Evolutionary conservation across 177 flowering plant genomes (phyloP).

Genomic region (Vitis hybrid): DNA sequence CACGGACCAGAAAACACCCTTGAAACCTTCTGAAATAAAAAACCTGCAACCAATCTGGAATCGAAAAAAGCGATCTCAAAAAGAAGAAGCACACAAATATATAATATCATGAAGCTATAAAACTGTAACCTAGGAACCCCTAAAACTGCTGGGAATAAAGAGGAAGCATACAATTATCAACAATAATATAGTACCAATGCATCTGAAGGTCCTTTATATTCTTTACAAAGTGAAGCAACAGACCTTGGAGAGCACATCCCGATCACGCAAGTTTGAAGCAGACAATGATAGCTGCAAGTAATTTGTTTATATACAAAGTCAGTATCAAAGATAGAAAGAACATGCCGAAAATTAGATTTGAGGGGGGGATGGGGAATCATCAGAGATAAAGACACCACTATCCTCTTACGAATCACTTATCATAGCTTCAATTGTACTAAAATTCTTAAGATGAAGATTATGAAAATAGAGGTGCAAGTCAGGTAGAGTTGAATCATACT

Average conservation of each 20-base stretch:
- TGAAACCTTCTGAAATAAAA: no score
- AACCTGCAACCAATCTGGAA: no score
- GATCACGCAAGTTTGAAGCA: slow-evolving; percentile 69
- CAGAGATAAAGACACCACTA: no score
- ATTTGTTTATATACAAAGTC: slow-evolving; percentile 7
- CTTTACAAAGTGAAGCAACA: slow-evolving; percentile 8
- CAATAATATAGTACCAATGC: not conserved
- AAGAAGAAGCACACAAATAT: no score
- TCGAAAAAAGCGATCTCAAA: no score
- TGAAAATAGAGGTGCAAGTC: no score
- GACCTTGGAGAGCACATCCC: slow-evolving; percentile 74
- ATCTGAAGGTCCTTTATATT: not conserved
- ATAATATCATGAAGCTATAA: not conserved
- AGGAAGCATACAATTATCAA: not conserved
- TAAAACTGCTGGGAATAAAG: not conserved
- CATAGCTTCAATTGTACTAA: no score
- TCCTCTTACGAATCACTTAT: no score
- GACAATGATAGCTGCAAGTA: slow-evolving; percentile 68
- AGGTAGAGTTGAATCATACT: no score
- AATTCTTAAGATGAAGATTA: no score
- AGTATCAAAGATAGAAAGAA: slow-evolving; percentile 1
- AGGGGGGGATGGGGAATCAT: no score
- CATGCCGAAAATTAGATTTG: not conserved
- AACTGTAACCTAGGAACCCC: not conserved
- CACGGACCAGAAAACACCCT: no score